These are phyloP conservation scores for Tranzscheliella williamsii DNA, from an alignment of 1,284 basidiomycete genomes.

Conservation along the genomic window DNA sequence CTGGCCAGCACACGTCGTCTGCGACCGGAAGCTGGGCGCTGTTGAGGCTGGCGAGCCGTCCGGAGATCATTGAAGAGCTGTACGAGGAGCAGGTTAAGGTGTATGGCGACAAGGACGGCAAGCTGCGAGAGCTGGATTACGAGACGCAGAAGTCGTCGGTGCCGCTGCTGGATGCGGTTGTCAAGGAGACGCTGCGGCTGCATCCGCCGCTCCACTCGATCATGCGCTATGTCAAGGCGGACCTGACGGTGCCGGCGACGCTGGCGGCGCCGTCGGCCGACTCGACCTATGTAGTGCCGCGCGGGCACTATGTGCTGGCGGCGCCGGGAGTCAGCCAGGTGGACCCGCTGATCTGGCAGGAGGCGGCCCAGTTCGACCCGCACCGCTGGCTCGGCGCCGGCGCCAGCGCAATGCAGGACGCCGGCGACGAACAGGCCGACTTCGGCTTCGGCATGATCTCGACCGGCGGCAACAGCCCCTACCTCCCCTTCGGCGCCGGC, in stretches of 20 bases:
- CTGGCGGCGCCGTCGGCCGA: constrained; percentile 64
- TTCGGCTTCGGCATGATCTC: constrained; percentile 81
- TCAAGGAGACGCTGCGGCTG: constrained; percentile 84
- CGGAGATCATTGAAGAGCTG: constrained; percentile 68
- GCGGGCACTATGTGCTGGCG: constrained; percentile 87
- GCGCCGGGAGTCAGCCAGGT: constrained; percentile 85
- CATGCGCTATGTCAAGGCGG: constrained; percentile 81
- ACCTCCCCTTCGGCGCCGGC: constrained; percentile 93
- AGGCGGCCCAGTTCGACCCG: constrained; percentile 71
- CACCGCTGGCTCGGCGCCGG: constrained; percentile 76
- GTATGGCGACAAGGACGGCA: constrained; percentile 72
- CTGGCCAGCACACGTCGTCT: constrained; percentile 96
- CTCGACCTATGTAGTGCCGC: constrained; percentile 78
- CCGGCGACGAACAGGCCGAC: constrained; percentile 77
- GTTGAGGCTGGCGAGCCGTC: constrained; percentile 80
- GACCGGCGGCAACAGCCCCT: constrained; percentile 66
- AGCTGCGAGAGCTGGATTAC: constrained; percentile 77
- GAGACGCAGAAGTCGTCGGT: constrained; percentile 78
- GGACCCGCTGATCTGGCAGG: constrained; percentile 80
- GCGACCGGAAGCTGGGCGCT: constrained; percentile 88
- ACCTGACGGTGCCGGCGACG: constrained; percentile 79
- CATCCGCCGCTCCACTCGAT: constrained; percentile 62
- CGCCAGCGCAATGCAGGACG: constrained; percentile 44
- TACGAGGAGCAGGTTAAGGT: constrained; percentile 86
- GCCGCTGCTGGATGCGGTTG: constrained; percentile 82